Evolutionary conservation across 306 rosid genomes (phyloP).

Genomic region (Trichosanthes cucumerina): DNA sequence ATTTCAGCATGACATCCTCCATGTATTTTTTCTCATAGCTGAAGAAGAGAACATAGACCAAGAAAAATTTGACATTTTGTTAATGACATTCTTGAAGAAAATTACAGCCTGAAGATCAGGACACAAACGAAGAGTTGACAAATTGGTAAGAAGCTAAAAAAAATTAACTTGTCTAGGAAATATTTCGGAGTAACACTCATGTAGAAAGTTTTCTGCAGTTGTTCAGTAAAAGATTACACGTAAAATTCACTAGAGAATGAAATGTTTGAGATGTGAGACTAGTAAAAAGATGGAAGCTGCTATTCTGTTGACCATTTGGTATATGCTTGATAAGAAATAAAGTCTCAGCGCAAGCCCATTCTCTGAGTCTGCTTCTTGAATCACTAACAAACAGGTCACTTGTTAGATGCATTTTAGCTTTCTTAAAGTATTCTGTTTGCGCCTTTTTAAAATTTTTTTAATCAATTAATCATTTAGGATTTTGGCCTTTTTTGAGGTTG

Average conservation of each 20-base stretch:
- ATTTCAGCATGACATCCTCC: constrained; percentile 31
- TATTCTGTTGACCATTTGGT: not conserved
- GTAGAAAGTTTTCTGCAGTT: not conserved
- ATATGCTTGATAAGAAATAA: not conserved
- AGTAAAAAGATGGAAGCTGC: not conserved
- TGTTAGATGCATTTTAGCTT: not conserved
- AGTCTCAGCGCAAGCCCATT: not conserved
- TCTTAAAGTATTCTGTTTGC: not conserved
- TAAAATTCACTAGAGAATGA: not conserved
- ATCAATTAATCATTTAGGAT: not conserved
- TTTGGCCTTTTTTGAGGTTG: not conserved
- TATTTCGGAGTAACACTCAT: not conserved
- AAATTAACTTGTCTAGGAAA: not conserved
- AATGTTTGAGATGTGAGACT: not conserved
- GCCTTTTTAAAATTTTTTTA: not conserved
- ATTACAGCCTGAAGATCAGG: not conserved
- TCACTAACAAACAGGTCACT: not conserved
- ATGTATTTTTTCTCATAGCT: constrained; percentile 51
- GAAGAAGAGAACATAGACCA: not conserved
- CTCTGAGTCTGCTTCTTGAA: not conserved
- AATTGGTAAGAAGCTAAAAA: not conserved
- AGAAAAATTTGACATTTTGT: not conserved
- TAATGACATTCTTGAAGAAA: not conserved
- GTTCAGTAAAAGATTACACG: not conserved
- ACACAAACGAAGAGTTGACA: not conserved